Conservation (phyloP, 257 asterid genomes). For the Nemophila menziesii region DNA sequence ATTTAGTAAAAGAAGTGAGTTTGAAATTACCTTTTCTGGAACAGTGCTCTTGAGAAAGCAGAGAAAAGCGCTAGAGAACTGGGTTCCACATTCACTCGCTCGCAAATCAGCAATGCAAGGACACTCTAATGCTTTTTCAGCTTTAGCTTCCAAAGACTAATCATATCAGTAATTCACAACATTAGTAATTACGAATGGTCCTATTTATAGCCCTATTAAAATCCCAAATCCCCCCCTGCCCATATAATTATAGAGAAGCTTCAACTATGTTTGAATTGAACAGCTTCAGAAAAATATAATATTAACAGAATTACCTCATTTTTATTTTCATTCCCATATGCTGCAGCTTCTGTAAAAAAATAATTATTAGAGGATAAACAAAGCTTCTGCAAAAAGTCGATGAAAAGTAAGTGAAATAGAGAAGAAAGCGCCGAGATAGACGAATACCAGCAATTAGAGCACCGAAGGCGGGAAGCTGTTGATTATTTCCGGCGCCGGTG, state of each 20-base stretch:
- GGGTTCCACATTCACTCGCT: conserved; percentile 68
- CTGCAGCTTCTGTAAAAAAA: conserved; percentile 51
- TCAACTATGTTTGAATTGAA: no score
- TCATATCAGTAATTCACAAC: no score
- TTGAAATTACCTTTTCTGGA: conserved; percentile 42
- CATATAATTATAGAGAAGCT: no score
- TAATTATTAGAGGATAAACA: no score
- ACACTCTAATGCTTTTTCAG: conserved; percentile 77
- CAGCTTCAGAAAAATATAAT: neutral
- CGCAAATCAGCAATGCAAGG: conserved; percentile 76
- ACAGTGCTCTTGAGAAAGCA: conserved; percentile 89
- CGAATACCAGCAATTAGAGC: conserved; percentile 34
- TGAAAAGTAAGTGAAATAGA: neutral
- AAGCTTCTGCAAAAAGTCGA: neutral
- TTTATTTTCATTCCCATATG: conserved; percentile 45
- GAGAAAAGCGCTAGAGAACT: conserved; percentile 73
- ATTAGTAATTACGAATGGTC: no score
- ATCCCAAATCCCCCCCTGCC: no score
- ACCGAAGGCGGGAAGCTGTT: conserved; percentile 41
- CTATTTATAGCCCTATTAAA: no score
- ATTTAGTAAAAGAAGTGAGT: neutral
- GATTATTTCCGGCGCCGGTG: conserved; percentile 4
- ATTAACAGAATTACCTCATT: conserved; percentile 15
- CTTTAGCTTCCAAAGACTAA: conserved; percentile 53
- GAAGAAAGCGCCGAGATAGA: neutral